Percentiles rank a stretch among this genome's conserved stretches.
Conservation (phyloP, 257 asterid genomes). For the Solanum bulbocastanum region DNA sequence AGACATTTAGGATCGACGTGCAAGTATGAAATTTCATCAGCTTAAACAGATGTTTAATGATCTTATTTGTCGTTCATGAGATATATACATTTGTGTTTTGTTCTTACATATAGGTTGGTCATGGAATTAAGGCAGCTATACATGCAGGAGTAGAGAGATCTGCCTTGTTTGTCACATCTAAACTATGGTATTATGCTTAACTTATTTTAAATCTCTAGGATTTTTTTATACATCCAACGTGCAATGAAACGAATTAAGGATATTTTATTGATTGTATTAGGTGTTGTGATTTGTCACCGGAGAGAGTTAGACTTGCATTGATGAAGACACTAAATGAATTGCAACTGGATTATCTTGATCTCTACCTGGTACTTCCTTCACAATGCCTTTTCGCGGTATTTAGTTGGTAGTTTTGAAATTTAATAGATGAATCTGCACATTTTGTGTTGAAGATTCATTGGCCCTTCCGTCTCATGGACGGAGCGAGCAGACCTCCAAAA, state of each 20-base stretch:
- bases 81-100: background rate
- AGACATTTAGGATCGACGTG: background rate
- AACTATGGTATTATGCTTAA: conserved; percentile 31
- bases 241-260: background rate
- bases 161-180: conserved; percentile 46
- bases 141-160: conserved; percentile 58
- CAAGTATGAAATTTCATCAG: background rate
- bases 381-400: background rate
- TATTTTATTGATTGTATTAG: conserved; percentile 7
- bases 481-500: conserved; percentile 49
- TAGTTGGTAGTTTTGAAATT: background rate
- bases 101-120: conserved; percentile 31
- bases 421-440: background rate
- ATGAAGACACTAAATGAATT: conserved; percentile 42
- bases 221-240: background rate
- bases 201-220: background rate
- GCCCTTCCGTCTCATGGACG: conserved; percentile 60
- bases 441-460: conserved; percentile 39
- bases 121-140: conserved; percentile 42
- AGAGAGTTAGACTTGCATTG: conserved; percentile 61
- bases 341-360: conserved; percentile 67
- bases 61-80: background rate
- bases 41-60: background rate
- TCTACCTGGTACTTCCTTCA: conserved; percentile 37
- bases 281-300: conserved; percentile 48